Evolutionary conservation across 2,329 filamentous ascomycete genomes (phyloP).

Genomic region (Leptographium lundbergii): DNA sequence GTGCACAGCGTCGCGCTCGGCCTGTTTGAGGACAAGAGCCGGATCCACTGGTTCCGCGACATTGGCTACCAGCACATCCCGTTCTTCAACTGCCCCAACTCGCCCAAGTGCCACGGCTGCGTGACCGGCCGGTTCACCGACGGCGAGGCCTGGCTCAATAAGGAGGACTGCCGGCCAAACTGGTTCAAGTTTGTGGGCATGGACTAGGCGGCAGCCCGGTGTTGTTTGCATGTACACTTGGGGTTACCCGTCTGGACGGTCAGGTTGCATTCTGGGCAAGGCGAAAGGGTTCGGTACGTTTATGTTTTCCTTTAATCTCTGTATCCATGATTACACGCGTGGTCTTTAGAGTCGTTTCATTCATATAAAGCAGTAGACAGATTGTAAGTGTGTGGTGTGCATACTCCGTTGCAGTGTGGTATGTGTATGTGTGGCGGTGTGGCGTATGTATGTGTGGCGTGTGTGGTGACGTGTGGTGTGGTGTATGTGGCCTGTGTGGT

Average conservation of each 20-base stretch:
- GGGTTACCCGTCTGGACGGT: not conserved
- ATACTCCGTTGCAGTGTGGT: not conserved
- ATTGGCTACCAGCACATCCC: constrained; percentile 98
- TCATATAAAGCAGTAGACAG: not conserved
- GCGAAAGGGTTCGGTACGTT: constrained; percentile 1
- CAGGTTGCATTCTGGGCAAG: constrained; percentile 6
- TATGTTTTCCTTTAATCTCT: not conserved
- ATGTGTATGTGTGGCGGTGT: no score
- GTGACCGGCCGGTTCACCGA: constrained; percentile 79
- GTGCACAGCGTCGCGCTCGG: constrained; percentile 91
- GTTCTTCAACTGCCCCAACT: constrained; percentile 98
- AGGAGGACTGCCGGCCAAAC: constrained; percentile 87
- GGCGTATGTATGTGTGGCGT: not conserved
- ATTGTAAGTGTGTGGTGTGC: no score
- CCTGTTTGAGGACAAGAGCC: constrained; percentile 79
- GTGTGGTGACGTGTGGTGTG: not conserved
- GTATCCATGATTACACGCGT: not conserved
- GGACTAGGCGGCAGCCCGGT: constrained; percentile 35
- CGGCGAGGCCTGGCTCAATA: constrained; percentile 71
- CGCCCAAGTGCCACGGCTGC: constrained; percentile 68
- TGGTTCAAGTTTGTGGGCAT: constrained; percentile 95
- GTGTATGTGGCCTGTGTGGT: no score
- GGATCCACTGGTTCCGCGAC: constrained; percentile 98
- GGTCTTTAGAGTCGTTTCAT: not conserved
- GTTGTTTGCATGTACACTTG: not conserved